Evolutionary conservation across 805 yeast species (phyloP).

Genomic region (Candida wancherniae): DNA sequence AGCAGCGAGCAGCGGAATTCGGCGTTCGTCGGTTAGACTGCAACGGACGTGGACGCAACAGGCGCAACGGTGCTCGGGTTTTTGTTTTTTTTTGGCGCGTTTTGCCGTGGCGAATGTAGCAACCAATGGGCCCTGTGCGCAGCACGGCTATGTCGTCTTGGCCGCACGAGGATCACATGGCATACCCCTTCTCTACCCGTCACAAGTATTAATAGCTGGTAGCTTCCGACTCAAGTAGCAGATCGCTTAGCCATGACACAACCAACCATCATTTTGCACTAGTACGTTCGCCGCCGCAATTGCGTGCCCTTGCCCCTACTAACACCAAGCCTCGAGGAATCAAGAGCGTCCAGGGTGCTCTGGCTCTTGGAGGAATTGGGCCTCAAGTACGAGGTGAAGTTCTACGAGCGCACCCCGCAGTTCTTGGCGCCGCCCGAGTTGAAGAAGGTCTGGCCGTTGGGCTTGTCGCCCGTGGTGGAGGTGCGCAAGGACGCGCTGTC

Average conservation of each 20-base stretch:
- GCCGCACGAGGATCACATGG: no score
- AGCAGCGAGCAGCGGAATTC: no score
- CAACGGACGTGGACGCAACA: no score
- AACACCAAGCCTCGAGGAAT: constrained; percentile 24
- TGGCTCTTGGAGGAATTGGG: constrained; percentile 36
- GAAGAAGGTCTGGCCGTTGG: constrained; percentile 30
- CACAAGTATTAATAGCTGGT: no score
- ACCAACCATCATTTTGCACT: constrained; percentile 21
- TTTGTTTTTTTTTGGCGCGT: no score
- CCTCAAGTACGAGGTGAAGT: constrained; percentile 30
- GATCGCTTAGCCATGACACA: constrained; percentile 3
- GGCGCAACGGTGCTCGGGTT: no score
- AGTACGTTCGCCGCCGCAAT: constrained; percentile 15
- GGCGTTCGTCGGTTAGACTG: no score
- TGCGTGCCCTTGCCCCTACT: neutral
- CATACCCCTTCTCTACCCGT: no score
- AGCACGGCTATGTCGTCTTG: no score
- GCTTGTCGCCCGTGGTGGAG: constrained; percentile 30
- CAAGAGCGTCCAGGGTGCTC: constrained; percentile 35
- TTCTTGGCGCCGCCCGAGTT: constrained; percentile 34
- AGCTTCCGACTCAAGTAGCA: no score
- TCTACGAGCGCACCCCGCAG: constrained; percentile 22
- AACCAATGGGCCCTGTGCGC: no score
- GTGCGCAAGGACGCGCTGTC: constrained; percentile 10
- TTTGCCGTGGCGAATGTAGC: no score